These are phyloP conservation scores for Nitzschia sp. DNA, from an alignment of 108 stramenopile genomes.

Conservation along the genomic window DNA sequence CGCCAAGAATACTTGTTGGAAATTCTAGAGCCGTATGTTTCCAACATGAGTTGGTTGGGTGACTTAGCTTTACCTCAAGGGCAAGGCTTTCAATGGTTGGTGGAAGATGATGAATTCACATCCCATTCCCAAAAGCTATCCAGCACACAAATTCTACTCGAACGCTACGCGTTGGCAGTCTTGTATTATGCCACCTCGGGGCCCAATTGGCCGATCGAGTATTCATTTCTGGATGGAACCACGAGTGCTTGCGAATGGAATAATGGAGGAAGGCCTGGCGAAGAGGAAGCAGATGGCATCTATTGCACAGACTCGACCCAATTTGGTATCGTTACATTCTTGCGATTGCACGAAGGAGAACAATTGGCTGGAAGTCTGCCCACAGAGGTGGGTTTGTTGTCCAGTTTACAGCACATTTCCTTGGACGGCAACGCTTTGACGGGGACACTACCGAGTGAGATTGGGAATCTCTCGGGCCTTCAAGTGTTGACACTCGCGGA, in stretches of 20 bases:
- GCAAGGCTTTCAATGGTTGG: slow-evolving; percentile 14
- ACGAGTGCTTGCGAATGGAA: slow-evolving; percentile 1
- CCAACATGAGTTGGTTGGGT: not conserved
- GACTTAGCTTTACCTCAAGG: not conserved
- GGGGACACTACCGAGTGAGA: not conserved
- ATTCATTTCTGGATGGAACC: not conserved
- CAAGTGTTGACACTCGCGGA: too few relatives aligned
- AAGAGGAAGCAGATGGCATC: not conserved
- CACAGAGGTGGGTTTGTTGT: not conserved
- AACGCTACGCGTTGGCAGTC: not conserved
- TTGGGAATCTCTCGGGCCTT: too few relatives aligned
- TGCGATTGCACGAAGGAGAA: not conserved
- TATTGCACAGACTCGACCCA: not conserved
- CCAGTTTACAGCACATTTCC: not conserved
- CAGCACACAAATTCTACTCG: not conserved
- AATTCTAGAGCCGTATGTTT: too few relatives aligned
- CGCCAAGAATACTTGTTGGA: too few relatives aligned
- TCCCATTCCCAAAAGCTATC: not conserved
- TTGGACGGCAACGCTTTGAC: not conserved
- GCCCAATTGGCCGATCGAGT: not conserved
- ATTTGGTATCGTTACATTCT: not conserved
- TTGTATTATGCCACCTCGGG: slow-evolving; percentile 6
- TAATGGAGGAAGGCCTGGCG: not conserved
- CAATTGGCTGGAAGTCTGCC: not conserved
- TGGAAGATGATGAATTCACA: not conserved